phyloP scores from a whole-genome alignment of 1,284 basidiomycete species.

The Cutaneotrichosporon cyanovorans region DNA sequence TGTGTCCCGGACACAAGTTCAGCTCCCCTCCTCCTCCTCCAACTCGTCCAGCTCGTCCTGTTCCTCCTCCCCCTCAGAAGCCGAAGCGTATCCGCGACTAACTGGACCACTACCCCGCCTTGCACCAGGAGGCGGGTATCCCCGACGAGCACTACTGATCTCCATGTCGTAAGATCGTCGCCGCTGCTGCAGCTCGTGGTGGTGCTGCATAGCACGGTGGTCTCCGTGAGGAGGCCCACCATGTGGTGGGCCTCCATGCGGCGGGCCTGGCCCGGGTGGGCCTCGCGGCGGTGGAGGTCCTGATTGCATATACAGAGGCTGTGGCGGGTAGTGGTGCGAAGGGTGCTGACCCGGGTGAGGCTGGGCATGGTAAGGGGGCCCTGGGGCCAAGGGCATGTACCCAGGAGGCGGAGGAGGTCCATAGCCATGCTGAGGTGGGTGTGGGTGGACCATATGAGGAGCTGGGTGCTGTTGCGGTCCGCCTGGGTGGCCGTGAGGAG shows the following conservation, averaged over 20 bases:
- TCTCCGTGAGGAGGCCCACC: not conserved
- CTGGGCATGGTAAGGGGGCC: no score
- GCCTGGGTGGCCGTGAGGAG: not conserved
- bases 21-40: constrained; percentile 13
- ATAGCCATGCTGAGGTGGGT: constrained; percentile 3
- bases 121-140: not conserved
- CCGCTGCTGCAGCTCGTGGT: not conserved
- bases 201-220: not conserved
- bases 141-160: no score
- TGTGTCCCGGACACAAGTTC: no score
- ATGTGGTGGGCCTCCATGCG: not conserved
- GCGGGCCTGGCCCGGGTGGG: not conserved
- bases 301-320: constrained; percentile 1
- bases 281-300: constrained; percentile 2
- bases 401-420: constrained; percentile 10
- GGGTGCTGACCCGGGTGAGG: constrained; percentile 4
- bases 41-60: constrained; percentile 19
- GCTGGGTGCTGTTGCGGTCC: constrained; percentile 6
- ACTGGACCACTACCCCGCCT: not conserved
- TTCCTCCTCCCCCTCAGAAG: constrained; percentile 7
- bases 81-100: no score
- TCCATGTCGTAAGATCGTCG: constrained; percentile 9
- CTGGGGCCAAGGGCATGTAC: constrained; percentile 1
- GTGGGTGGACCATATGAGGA: constrained; percentile 8
- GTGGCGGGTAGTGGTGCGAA: not conserved